Conservation (phyloP, 371 early-diverging fungal genomes). For the Conidiobolus coronatus region DNA sequence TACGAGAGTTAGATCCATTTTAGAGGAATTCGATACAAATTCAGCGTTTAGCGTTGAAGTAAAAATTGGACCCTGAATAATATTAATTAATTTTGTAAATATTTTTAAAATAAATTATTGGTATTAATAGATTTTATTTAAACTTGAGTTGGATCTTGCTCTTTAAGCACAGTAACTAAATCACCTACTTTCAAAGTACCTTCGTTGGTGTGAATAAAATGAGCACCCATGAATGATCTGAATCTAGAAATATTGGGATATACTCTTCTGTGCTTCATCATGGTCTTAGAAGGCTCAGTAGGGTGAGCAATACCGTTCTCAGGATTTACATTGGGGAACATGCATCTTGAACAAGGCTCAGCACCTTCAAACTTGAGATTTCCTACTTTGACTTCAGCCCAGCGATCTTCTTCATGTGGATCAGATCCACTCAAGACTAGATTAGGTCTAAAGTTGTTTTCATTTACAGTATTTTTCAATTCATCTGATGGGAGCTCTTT, state of each 20-base stretch:
- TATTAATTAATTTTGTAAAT: too few species aligned
- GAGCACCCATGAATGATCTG: constrained; percentile 13
- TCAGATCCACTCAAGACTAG: constrained; percentile 12
- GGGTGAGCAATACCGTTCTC: constrained; percentile 14
- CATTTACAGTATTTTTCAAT: constrained; percentile 9
- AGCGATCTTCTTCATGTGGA: constrained; percentile 16
- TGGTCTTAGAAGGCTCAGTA: constrained; percentile 15
- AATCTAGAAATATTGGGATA: constrained; percentile 8
- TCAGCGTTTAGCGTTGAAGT: too few species aligned
- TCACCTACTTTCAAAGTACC: too few species aligned
- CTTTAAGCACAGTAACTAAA: too few species aligned
- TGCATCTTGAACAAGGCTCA: constrained; percentile 2
- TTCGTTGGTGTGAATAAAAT: constrained; percentile 7
- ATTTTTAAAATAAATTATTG: too few species aligned
- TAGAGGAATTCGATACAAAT: too few species aligned
- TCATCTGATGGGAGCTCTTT: constrained; percentile 4
- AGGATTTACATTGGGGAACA: constrained; percentile 15
- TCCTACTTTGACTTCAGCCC: constrained; percentile 12
- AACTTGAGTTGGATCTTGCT: too few species aligned
- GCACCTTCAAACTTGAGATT: not conserved
- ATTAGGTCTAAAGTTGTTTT: constrained; percentile 16
- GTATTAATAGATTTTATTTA: too few species aligned
- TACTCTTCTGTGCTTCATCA: constrained; percentile 9
- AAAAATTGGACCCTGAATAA: too few species aligned
- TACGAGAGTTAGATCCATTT: too few species aligned